These are phyloP conservation scores for Artemisia annua DNA, from an alignment of 129 eudicot species.

Conservation along the genomic window DNA sequence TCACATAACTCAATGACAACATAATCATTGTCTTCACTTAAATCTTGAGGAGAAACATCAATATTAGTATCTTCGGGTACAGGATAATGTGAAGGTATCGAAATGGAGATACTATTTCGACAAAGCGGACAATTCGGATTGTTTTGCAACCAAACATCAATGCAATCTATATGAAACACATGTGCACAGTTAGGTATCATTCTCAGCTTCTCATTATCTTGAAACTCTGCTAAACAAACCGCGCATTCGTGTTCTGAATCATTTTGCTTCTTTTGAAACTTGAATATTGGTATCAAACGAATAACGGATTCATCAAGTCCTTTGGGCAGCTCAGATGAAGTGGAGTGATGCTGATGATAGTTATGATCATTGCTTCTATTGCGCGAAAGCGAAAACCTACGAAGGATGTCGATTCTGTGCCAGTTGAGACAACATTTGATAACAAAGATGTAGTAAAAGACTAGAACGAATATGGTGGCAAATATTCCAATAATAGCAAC, in stretches of 20 bases:
- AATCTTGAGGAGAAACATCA: slow-evolving; percentile 18
- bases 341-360: slow-evolving; percentile 30
- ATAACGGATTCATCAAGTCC: slow-evolving; percentile 79
- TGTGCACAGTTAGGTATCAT: slow-evolving; percentile 83
- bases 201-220: slow-evolving; percentile 62
- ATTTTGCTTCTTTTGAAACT: slow-evolving; percentile 35
- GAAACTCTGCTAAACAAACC: slow-evolving; percentile 78
- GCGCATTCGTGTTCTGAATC: slow-evolving; percentile 57
- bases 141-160: slow-evolving; percentile 88
- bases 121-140: slow-evolving; percentile 95
- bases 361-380: background rate
- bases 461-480: slow-evolving; percentile 73
- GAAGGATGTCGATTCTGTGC: slow-evolving; percentile 69
- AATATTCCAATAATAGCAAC: slow-evolving; percentile 76
- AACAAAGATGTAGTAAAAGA: slow-evolving; percentile 82
- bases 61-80: slow-evolving; percentile 1
- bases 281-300: slow-evolving; percentile 70
- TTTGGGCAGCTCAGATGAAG: slow-evolving; percentile 33
- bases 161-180: slow-evolving; percentile 85
- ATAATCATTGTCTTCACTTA: slow-evolving; percentile 49
- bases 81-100: slow-evolving; percentile 29
- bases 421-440: slow-evolving; percentile 86
- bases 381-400: slow-evolving; percentile 65
- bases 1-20: slow-evolving; percentile 63
- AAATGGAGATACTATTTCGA: slow-evolving; percentile 59